Evolutionary conservation across 202 grass and related monocot species (phyloP).

Genomic region (Carex sylvatica): DNA sequence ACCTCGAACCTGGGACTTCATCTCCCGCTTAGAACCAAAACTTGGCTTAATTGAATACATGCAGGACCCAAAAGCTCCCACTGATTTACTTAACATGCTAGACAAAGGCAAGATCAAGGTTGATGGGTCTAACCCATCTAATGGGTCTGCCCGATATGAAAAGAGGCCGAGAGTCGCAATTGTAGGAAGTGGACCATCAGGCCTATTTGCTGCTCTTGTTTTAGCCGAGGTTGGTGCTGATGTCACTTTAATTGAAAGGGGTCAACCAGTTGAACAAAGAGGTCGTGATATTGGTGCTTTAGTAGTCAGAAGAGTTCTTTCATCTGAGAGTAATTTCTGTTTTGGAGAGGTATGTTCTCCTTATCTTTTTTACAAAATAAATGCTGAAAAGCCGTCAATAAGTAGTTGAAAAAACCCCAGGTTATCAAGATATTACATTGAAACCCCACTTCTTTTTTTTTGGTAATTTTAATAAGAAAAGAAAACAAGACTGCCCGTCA

Average conservation of each 20-base stretch:
- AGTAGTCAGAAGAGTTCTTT: conserved; percentile 74
- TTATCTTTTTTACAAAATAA: conserved; percentile 16
- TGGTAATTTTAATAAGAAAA: neutral
- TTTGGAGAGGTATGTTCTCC: conserved; percentile 83
- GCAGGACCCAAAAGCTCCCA: conserved; percentile 42
- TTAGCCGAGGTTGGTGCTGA: conserved; percentile 83
- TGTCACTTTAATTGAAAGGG: conserved; percentile 92
- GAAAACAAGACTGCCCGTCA: neutral
- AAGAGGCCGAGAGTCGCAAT: conserved; percentile 75
- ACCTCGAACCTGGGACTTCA: conserved; percentile 93
- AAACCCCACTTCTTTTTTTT: neutral
- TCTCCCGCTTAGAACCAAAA: conserved; percentile 80
- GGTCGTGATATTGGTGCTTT: conserved; percentile 95
- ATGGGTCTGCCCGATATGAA: conserved; percentile 5
- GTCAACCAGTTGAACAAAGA: conserved; percentile 88
- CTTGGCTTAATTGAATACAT: conserved; percentile 71
- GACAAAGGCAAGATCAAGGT: conserved; percentile 27
- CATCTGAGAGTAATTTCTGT: conserved; percentile 90
- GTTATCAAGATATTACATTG: neutral
- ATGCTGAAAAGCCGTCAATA: neutral
- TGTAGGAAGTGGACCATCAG: conserved; percentile 85
- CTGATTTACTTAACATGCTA: conserved; percentile 63
- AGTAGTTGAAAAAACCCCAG: neutral
- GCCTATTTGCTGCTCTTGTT: conserved; percentile 89
- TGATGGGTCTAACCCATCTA: neutral